Conservation (phyloP, 1,139 yeast species). For the Lodderomyces orthopsilosis region DNA sequence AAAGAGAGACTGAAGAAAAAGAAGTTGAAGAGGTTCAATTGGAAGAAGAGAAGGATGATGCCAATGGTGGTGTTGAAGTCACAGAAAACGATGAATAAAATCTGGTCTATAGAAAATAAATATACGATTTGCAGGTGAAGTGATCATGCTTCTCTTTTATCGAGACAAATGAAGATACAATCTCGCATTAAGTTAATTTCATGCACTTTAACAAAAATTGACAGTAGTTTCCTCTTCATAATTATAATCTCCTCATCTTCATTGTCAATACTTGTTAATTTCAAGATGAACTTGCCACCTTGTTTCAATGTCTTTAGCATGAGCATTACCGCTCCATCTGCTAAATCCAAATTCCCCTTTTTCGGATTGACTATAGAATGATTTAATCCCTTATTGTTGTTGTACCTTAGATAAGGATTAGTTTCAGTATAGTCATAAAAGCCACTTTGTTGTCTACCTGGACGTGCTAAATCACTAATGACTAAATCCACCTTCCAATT, state of each 20-base stretch:
- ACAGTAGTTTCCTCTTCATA: constrained; percentile 54
- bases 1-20: constrained; percentile 14
- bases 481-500: constrained; percentile 52
- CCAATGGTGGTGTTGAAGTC: constrained; percentile 14
- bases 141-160: constrained; percentile 26
- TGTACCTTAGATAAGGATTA: constrained; percentile 53
- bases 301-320: constrained; percentile 66
- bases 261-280: constrained; percentile 60
- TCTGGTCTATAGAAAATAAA: constrained; percentile 8
- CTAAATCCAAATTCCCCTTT: constrained; percentile 55
- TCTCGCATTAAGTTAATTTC: constrained; percentile 42
- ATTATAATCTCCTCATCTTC: constrained; percentile 52
- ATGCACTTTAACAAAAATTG: constrained; percentile 57
- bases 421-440: constrained; percentile 73
- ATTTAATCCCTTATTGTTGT: constrained; percentile 26
- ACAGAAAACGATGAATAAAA: constrained; percentile 5
- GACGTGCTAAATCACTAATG: constrained; percentile 84
- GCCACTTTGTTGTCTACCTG: constrained; percentile 63
- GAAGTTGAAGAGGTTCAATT: constrained; percentile 22
- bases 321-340: constrained; percentile 85
- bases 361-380: constrained; percentile 24
- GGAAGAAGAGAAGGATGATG: constrained; percentile 16
- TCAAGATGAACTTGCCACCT: constrained; percentile 71
- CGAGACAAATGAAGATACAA: constrained; percentile 64
- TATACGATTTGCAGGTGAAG: neutral